Evolutionary conservation across 352 stramenopile genomes (phyloP), one percentile per base, ranked within the genome.

Genomic region (Pythium sp.): DNA sequence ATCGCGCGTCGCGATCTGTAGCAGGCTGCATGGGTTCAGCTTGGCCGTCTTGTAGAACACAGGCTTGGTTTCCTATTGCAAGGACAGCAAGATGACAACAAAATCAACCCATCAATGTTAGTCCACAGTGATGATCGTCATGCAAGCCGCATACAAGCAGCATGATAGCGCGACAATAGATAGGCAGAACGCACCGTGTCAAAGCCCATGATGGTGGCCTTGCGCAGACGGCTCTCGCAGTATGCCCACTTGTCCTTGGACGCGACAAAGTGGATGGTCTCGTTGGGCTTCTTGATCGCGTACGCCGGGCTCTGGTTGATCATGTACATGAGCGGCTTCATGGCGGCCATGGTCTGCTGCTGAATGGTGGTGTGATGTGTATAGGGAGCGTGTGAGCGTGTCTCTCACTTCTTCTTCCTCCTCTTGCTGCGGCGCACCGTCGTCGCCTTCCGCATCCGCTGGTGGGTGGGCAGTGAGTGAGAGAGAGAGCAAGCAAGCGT

Each of bases 1-100:
- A 53, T 87, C 76, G 18, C 86, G 84, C 49, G 82, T 66, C n/a
- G 82, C 86, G 24, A 94, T 82, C 70, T 91, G 82, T 43, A 94
- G 69, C 32, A 92, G 56, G 30, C 80, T 87, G 62, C 73, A 81
- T 6, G 72, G 74, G 47, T 92, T 90, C 2, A 47, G 41, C 30
- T 68, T 72, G 9, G 71, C 61, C 18, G 72, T 71, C 58, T 77
- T 86, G 43, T 65, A 62, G 56, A 86, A 91, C 20, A 81, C 77
- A 1, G 86, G 86, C 14, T 79, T 77, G 5, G 86, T 93, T 72
- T 93, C 85, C 84, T 92, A 56, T 55, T n/a, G n/a, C 67, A 62
- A 36, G 9, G 7, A 18, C 59, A 26, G 18, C 22, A 64, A 24
- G 43, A 20, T 62, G n/a, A 24, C 22, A 61, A 12, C 43, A 46